phyloP scores from a whole-genome alignment of 805 yeast species.

The Saccharomyces jurei region DNA sequence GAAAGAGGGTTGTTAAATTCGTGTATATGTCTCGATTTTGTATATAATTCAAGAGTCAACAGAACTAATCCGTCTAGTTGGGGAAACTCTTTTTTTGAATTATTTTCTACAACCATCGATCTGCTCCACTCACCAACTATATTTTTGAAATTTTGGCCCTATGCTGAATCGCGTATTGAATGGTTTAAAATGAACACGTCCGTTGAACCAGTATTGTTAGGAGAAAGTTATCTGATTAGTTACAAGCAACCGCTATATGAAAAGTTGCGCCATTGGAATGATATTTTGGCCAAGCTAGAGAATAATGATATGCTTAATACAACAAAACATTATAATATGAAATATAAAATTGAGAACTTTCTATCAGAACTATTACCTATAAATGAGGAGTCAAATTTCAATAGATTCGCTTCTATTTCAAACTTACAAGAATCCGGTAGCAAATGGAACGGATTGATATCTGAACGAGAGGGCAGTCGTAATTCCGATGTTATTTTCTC shows the following conservation, averaged over 20 bases:
- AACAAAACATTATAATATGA: constrained; percentile 19
- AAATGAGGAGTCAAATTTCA: constrained; percentile 24
- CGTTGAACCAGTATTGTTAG: constrained; percentile 8
- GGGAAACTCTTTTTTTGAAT: constrained; percentile 19
- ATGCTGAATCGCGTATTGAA: constrained; percentile 22
- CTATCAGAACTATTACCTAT: constrained; percentile 22
- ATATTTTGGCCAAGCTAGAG: constrained; percentile 11
- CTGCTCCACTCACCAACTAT: constrained; percentile 21
- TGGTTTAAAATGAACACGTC: constrained; percentile 23
- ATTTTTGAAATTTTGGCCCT: constrained; percentile 23
- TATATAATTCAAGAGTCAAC: constrained; percentile 14
- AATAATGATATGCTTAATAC: constrained; percentile 21
- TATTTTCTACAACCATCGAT: constrained; percentile 15
- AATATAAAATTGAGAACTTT: constrained; percentile 18
- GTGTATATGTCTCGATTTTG: constrained; percentile 21
- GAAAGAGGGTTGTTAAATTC: not conserved
- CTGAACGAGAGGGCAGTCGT: constrained; percentile 10
- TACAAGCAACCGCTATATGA: constrained; percentile 26
- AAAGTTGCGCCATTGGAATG: constrained; percentile 27
- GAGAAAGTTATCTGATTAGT: constrained; percentile 23
- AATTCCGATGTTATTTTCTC: constrained; percentile 11
- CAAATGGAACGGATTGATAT: constrained; percentile 14
- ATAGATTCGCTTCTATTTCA: constrained; percentile 20
- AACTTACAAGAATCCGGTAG: constrained; percentile 13
- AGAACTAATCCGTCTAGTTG: constrained; percentile 13